phyloP scores from a whole-genome alignment of 495 filamentous ascomycete genomes.

The Pyronema domesticum region DNA sequence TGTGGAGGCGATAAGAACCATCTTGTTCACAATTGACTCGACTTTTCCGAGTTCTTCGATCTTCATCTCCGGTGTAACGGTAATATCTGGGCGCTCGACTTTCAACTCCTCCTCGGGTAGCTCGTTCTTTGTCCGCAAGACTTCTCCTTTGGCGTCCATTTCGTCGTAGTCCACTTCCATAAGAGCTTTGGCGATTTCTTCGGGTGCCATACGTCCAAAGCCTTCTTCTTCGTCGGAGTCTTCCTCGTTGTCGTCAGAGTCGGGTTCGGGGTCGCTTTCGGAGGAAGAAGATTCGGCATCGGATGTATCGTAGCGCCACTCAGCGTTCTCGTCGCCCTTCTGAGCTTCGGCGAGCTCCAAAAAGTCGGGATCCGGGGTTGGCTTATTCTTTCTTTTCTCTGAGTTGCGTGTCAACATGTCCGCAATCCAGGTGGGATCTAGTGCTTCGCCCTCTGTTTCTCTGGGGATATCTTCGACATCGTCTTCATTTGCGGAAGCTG shows the following conservation, averaged over 20 bases:
- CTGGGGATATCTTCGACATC: background rate
- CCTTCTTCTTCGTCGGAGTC: conserved; percentile 50
- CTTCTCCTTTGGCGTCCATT: conserved; percentile 34
- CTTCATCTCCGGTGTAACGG: conserved; percentile 53
- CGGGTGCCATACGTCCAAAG: conserved; percentile 52
- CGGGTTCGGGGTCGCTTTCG: conserved; percentile 28
- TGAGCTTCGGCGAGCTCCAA: conserved; percentile 28
- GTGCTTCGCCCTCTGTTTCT: background rate
- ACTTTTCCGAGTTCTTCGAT: conserved; percentile 56
- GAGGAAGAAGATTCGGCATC: conserved; percentile 23
- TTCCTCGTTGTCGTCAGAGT: conserved; percentile 40
- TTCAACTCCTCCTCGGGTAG: conserved; percentile 40
- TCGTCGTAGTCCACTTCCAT: conserved; percentile 64
- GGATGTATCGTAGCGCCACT: conserved; percentile 27
- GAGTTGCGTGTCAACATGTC: background rate
- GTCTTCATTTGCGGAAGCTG: background rate
- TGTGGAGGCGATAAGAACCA: conserved; percentile 61
- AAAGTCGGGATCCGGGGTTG: conserved; percentile 24
- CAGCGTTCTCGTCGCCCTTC: conserved; percentile 47
- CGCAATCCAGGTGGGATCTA: background rate
- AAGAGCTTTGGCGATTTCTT: conserved; percentile 60
- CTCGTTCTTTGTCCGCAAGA: conserved; percentile 58
- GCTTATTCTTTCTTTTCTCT: background rate
- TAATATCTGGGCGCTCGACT: conserved; percentile 49
- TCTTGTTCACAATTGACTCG: conserved; percentile 54